Evolutionary conservation across 176 grass and related monocot genomes (phyloP), one percentile per base, ranked within the genome.

Genomic region (Raddia distichophylla): DNA sequence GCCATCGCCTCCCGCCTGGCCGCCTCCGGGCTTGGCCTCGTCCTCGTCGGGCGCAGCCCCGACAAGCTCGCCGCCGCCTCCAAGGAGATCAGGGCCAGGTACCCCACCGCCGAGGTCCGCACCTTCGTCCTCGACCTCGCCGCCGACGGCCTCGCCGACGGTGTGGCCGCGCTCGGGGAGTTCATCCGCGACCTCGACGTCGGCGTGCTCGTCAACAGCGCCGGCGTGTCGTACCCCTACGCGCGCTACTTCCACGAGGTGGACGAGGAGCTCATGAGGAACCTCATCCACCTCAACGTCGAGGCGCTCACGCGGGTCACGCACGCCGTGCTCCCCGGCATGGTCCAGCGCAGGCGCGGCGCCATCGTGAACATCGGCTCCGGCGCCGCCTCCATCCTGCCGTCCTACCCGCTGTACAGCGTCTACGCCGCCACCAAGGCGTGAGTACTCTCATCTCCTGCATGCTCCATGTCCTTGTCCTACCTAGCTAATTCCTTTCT

Each of bases 141-240:
- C 40, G 89, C 63, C 18, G 80, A 87, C 27, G 75, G 55, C 5
- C 20, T 77, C 22, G 84, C 86, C 37, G 64, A 18, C 4, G 88
- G 59, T 64, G 69, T 93, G 58, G 69, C 8, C 43, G 63, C 27
- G 54, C 88, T 97, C 17, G 64, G 74, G 69, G 86, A 88, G 67
- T 81, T 56, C 52, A 59, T 93, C 63, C 34, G 87, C 16, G 89
- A 34, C 7, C 78, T 93, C 17, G 91, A 97, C 80, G 86, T 97
- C 54, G 94, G 94, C n/a, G 73, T 97, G 58, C 89, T 97, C 17
- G 86, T 97, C 5, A 97, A 97, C 86, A 90, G 69, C 64, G 94
- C 89, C 7, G 94, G 91, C 5, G n/a, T 59, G 13, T 88, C 75
- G 19, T 90, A 97, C 80, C 94, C 94, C 49, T 78, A 75, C 60